phyloP scores from a whole-genome alignment of 768 basidiomycete genomes.

The Pilatotrama ljubarskyi region DNA sequence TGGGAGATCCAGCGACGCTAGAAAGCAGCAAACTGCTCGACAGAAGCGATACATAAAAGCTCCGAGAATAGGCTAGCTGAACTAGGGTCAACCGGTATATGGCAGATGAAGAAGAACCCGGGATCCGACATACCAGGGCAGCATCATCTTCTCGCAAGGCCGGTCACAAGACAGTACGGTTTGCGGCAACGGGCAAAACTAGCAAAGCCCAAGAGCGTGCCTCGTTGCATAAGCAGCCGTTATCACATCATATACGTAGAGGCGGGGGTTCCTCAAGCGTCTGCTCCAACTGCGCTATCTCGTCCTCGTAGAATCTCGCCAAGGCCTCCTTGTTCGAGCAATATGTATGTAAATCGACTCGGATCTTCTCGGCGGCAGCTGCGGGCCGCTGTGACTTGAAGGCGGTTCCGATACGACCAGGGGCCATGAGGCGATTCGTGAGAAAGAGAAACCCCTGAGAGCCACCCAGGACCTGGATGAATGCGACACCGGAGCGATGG shows the following conservation, averaged over 20 bases:
- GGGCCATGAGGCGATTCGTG: slow-evolving; percentile 82
- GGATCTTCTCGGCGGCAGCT: slow-evolving; percentile 60
- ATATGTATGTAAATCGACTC: slow-evolving; percentile 59
- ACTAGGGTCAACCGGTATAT: background rate
- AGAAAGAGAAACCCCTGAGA: slow-evolving; percentile 82
- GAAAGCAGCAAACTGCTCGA: background rate
- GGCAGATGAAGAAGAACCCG: background rate
- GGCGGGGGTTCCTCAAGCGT: slow-evolving; percentile 56
- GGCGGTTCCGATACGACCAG: slow-evolving; percentile 58
- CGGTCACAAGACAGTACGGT: background rate
- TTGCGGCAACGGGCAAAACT: background rate
- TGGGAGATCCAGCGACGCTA: background rate
- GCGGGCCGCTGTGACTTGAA: slow-evolving; percentile 56
- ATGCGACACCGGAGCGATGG: slow-evolving; percentile 85
- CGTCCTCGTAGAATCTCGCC: slow-evolving; percentile 71
- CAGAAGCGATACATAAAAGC: background rate
- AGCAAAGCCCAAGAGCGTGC: background rate
- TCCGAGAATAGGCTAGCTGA: background rate
- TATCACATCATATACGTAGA: slow-evolving; percentile 39
- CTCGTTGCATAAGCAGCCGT: background rate
- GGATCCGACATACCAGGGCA: background rate
- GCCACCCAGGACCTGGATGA: slow-evolving; percentile 85
- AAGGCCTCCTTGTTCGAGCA: slow-evolving; percentile 60
- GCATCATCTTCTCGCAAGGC: background rate
- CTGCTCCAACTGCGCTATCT: slow-evolving; percentile 51